Conservation (phyloP, 805 yeast species). For the Kuraishia piskuri region DNA sequence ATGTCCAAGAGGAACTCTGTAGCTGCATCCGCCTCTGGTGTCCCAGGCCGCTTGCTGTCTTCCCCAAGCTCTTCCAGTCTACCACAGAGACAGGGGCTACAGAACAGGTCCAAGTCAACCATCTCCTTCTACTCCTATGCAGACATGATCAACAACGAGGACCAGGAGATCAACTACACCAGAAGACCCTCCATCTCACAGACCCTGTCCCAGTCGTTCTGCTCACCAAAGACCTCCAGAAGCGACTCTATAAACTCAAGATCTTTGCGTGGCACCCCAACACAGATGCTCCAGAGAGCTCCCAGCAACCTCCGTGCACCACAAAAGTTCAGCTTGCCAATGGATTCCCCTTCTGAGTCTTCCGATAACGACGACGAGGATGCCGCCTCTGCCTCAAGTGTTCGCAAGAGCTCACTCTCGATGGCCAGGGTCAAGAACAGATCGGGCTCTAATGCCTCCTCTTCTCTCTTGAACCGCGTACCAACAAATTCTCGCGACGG, state of each 20-base stretch:
- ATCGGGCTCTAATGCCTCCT: background rate
- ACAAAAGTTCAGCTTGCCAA: background rate
- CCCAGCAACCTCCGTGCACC: background rate
- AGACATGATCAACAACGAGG: conserved; percentile 67
- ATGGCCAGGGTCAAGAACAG: background rate
- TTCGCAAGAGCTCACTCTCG: background rate
- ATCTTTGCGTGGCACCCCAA: background rate
- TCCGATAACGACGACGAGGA: conserved; percentile 2
- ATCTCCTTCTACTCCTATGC: conserved; percentile 68
- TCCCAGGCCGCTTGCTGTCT: background rate
- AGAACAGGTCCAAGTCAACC: conserved; percentile 21
- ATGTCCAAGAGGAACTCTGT: conserved; percentile 1
- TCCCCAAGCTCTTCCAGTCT: conserved; percentile 4
- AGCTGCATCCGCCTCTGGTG: background rate
- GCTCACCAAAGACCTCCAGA: background rate
- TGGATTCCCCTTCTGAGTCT: conserved; percentile 4
- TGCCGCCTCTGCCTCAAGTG: background rate
- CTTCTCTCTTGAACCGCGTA: background rate
- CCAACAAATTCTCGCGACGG: background rate
- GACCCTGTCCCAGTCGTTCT: conserved; percentile 16
- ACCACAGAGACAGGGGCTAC: conserved; percentile 4
- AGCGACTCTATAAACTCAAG: conserved; percentile 1
- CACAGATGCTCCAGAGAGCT: background rate
- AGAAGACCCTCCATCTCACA: conserved; percentile 53
- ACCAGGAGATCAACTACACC: conserved; percentile 31